Evolutionary conservation across 2,329 filamentous ascomycete species (phyloP).

Genomic region (Pseudocercospora macadamiae): DNA sequence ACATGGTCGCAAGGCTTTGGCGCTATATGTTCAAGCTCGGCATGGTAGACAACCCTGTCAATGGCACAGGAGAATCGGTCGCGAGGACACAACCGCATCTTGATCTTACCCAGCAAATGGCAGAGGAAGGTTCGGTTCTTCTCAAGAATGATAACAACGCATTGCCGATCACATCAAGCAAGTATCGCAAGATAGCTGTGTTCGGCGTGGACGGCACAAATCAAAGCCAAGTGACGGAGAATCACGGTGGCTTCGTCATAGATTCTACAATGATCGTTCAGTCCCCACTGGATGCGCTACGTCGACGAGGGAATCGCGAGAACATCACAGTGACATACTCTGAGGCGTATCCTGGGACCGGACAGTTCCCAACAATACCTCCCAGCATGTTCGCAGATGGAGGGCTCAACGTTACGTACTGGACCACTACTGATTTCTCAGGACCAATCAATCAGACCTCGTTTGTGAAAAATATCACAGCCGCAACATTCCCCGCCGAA

Average conservation of each 20-base stretch:
- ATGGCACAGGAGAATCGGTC: constrained; percentile 4
- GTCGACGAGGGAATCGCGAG: constrained; percentile 5
- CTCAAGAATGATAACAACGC: constrained; percentile 3
- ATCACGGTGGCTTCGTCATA: constrained; percentile 21
- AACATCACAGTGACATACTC: constrained; percentile 12
- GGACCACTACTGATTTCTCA: constrained; percentile 10
- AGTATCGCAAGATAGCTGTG: constrained; percentile 8
- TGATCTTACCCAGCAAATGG: constrained; percentile 8
- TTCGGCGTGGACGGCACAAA: constrained; percentile 12
- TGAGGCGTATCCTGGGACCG: constrained; percentile 17
- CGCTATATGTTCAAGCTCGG: constrained; percentile 18
- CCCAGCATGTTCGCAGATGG: constrained; percentile 13
- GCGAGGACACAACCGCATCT: constrained; percentile 9
- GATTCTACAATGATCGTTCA: constrained; percentile 17
- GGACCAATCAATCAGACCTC: constrained; percentile 8
- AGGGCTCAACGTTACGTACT: constrained; percentile 15
- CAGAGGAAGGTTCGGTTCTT: constrained; percentile 6
- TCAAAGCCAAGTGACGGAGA: constrained; percentile 14
- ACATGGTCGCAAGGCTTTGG: constrained; percentile 12
- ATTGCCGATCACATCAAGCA: background rate
- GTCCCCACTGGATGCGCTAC: constrained; percentile 10
- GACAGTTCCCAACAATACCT: constrained; percentile 8
- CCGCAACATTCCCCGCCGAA: constrained; percentile 7
- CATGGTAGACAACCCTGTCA: constrained; percentile 8
- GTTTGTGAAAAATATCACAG: constrained; percentile 17